Conservation (phyloP, 2,329 filamentous ascomycete genomes). For the Scedosporium apiospermum region DNA sequence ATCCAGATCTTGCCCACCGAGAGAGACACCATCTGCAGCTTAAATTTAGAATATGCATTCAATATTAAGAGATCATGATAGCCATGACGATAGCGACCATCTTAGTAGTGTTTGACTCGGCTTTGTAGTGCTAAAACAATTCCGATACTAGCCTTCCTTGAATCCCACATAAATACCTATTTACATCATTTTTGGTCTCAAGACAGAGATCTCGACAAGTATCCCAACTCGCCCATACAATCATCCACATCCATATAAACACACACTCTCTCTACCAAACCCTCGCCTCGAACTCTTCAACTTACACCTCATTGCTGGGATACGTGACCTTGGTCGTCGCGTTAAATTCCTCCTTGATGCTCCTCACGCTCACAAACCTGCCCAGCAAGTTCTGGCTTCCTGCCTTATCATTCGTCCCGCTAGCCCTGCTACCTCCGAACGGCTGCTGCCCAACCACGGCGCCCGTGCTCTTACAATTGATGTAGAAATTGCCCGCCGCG, state of each 20-base stretch:
- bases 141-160: no score
- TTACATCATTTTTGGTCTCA: no score
- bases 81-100: background rate
- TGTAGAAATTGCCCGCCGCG: slow-evolving; percentile 74
- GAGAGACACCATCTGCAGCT: background rate
- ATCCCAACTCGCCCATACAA: no score
- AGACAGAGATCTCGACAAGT: no score
- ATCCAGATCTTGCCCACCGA: background rate
- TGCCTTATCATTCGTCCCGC: slow-evolving; percentile 66
- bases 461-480: slow-evolving; percentile 75
- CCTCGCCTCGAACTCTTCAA: background rate
- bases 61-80: background rate
- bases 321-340: slow-evolving; percentile 55
- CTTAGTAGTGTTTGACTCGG: no score
- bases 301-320: slow-evolving; percentile 58
- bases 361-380: slow-evolving; percentile 57
- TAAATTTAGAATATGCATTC: background rate
- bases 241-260: no score
- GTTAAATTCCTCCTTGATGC: slow-evolving; percentile 68
- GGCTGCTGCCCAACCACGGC: slow-evolving; percentile 66
- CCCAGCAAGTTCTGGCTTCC: slow-evolving; percentile 54
- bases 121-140: no score
- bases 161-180: no score
- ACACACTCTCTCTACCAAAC: no score
- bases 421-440: slow-evolving; percentile 59